Conservation (phyloP, 441 rosid genomes). For the Cnidoscolus chayamansa region DNA sequence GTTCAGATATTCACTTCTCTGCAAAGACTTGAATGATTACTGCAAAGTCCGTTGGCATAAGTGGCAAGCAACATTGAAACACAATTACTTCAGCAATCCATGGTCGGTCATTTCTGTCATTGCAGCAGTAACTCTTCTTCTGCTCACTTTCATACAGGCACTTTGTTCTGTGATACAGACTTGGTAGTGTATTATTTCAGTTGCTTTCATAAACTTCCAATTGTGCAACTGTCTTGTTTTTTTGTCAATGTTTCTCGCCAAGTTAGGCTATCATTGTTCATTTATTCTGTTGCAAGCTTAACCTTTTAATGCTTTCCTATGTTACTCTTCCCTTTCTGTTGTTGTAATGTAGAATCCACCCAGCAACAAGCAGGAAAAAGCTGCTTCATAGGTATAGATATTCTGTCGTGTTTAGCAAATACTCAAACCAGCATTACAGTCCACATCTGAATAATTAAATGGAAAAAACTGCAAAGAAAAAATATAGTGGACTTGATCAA, state of each 20-base stretch:
- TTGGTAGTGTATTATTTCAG: not conserved
- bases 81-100: constrained; percentile 16
- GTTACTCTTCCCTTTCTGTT: not conserved
- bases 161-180: constrained; percentile 5
- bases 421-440: not conserved
- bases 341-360: not conserved
- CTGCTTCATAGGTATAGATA: not conserved
- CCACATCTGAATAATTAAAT: not conserved
- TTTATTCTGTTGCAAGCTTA: not conserved
- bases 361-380: not conserved
- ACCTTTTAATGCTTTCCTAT: not conserved
- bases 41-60: constrained; percentile 19
- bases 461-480: not conserved
- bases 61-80: constrained; percentile 17
- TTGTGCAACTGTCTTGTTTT: not conserved
- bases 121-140: constrained; percentile 15
- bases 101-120: constrained; percentile 10
- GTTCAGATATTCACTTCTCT: constrained; percentile 7
- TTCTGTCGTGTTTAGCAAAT: not conserved
- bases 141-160: constrained; percentile 15
- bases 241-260: not conserved
- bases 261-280: not conserved
- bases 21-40: constrained; percentile 2
- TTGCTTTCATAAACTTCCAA: not conserved
- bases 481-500: not conserved